These are phyloP conservation scores for Schizosaccharomyces cryophilus DNA, from an alignment of 805 yeast genomes.

Conservation along the genomic window DNA sequence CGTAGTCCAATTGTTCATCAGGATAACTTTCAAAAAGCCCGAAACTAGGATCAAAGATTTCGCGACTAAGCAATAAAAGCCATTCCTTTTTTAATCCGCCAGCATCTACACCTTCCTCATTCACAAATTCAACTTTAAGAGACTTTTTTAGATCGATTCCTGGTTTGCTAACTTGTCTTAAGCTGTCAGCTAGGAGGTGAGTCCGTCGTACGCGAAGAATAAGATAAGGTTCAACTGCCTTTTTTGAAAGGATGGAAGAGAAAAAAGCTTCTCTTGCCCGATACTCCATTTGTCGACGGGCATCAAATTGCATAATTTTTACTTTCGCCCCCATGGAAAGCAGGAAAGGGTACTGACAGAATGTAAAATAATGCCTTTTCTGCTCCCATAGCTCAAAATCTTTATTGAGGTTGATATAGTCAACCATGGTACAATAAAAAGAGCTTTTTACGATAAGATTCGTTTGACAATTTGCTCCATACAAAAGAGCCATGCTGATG, in stretches of 20 bases:
- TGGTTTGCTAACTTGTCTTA: slow-evolving; percentile 23
- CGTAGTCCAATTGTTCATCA: slow-evolving; percentile 28
- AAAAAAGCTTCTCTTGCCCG: slow-evolving; percentile 79
- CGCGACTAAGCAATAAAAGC: slow-evolving; percentile 53
- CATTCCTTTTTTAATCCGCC: slow-evolving; percentile 90
- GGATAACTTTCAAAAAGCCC: slow-evolving; percentile 44
- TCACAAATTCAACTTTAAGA: slow-evolving; percentile 50
- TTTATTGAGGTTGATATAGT: slow-evolving; percentile 44
- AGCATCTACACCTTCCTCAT: slow-evolving; percentile 85
- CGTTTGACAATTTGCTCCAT: slow-evolving; percentile 8
- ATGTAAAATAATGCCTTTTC: slow-evolving; percentile 19
- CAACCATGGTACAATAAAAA: slow-evolving; percentile 64
- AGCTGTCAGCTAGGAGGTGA: slow-evolving; percentile 47
- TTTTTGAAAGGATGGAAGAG: slow-evolving; percentile 37
- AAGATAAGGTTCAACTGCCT: slow-evolving; percentile 42
- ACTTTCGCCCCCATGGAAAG: slow-evolving; percentile 66
- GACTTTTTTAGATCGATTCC: slow-evolving; percentile 43
- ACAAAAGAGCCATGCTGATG: slow-evolving; percentile 27
- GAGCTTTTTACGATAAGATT: slow-evolving; percentile 16
- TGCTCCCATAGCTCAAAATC: slow-evolving; percentile 73
- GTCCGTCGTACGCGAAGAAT: slow-evolving; percentile 44
- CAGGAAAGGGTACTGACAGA: slow-evolving; percentile 68
- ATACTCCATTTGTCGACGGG: slow-evolving; percentile 54
- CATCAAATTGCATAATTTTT: slow-evolving; percentile 57
- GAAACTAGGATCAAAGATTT: slow-evolving; percentile 40